Conservation (phyloP, 2,329 filamentous ascomycete genomes). For the Chaetomiaceae sp. region DNA sequence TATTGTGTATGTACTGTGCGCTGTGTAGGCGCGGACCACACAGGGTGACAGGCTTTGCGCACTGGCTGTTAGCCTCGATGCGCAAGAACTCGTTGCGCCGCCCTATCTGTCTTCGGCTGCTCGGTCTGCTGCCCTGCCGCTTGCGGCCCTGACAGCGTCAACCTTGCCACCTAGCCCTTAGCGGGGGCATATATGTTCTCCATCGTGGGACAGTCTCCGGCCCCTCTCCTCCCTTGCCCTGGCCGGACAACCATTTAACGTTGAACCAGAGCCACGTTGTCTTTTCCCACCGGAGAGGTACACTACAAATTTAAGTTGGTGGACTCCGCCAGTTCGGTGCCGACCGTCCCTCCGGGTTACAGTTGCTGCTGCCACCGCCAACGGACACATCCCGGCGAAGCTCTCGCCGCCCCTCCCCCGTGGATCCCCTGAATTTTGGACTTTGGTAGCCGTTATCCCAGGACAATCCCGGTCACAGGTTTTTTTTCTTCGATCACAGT, state of each 20-base stretch:
- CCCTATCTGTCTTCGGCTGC: constrained; percentile 11
- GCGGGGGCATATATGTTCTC: constrained; percentile 26
- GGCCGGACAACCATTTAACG: constrained; percentile 7
- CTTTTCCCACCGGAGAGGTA: constrained; percentile 13
- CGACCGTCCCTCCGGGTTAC: constrained; percentile 19
- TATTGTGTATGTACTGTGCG: too few relatives aligned
- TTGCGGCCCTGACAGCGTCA: constrained; percentile 20
- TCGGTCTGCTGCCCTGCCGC: constrained; percentile 12
- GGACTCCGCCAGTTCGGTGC: constrained; percentile 21
- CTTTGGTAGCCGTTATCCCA: constrained; percentile 25
- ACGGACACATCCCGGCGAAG: constrained; percentile 26
- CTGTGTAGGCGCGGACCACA: constrained; percentile 15
- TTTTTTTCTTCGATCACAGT: constrained; percentile 25
- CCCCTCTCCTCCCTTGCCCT: constrained; percentile 11
- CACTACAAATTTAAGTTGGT: constrained; percentile 17
- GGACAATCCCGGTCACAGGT: constrained; percentile 26
- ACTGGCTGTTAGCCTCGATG: constrained; percentile 6
- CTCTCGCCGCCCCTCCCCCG: constrained; percentile 25
- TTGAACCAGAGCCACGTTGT: constrained; percentile 20
- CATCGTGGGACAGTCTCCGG: constrained; percentile 20
- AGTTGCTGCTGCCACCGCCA: constrained; percentile 16
- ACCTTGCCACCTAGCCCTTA: constrained; percentile 24
- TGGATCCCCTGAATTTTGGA: constrained; percentile 25
- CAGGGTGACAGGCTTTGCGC: too few relatives aligned
- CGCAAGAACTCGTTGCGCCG: constrained; percentile 9